phyloP scores from a whole-genome alignment of 202 grass and related monocot genomes.

The Tripidium arundinaceum region DNA sequence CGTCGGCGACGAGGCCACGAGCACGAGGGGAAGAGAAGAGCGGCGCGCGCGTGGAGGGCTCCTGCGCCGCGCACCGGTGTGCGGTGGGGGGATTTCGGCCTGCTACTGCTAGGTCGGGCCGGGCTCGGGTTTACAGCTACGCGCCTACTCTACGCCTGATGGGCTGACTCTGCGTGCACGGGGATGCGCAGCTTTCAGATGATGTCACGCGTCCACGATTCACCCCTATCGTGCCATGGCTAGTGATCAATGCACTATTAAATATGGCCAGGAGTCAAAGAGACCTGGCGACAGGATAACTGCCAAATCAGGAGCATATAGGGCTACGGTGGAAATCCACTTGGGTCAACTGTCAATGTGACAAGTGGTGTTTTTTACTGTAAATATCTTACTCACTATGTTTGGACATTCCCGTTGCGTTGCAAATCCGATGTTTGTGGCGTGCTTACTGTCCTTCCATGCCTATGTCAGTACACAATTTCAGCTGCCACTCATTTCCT shows the following conservation, averaged over 20 bases:
- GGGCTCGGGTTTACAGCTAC: background rate
- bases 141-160: background rate
- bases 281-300: background rate
- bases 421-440: no score
- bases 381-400: no score
- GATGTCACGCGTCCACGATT: no score
- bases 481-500: no score
- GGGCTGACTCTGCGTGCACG: background rate
- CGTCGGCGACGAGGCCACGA: background rate
- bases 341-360: background rate
- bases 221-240: no score
- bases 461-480: no score
- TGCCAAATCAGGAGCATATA: background rate
- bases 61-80: background rate
- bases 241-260: background rate
- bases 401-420: no score
- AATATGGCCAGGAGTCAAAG: background rate
- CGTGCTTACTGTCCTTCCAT: no score
- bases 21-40: background rate
- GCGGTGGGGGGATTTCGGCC: background rate
- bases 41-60: constrained; percentile 1
- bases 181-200: background rate
- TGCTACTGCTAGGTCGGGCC: background rate
- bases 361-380: background rate
- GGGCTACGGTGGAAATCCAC: background rate